Evolutionary conservation across 768 basidiomycete species (phyloP), one percentile per base, ranked within the genome.

Genomic region (Boletus tylopilopsis): DNA sequence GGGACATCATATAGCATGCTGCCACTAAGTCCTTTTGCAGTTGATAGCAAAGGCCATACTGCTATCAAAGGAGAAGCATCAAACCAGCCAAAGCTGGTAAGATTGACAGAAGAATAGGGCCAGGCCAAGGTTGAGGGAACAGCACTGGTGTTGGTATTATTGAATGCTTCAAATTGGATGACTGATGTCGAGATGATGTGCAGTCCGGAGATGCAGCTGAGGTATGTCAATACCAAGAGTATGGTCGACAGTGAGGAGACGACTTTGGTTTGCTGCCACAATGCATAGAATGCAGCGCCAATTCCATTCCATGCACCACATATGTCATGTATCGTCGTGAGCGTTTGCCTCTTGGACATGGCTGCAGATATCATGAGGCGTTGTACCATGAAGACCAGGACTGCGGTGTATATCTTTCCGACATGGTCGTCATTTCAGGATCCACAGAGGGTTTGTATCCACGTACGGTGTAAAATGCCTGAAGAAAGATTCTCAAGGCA

Each of bases 181-280:
- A 65, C 36, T 1, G 64, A 47, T 1, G 64, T 50, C 0, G 61
- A 66, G 11, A 59, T 27, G 24, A 65, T 53, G 44, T 65, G 64
- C 4, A 65, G 46, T 2, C 42, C 53, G 2, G 49, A 42, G 32
- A 65, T 56, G 18, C 48, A 50, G 7, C 22, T 35, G 4, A 65
- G 45, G 39, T 64, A 64, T 3, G 44, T 18, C 12, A 59, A 21
- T 6, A 50, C 45, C 10, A 39, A 23, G 11, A 60, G 18, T 16
- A 53, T 45, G 15, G 27, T 32, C 5, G 6, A 24, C 2, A 50
- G 46, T 1, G 56, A 44, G 5, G 64, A 47, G 0, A 47, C n/a
- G 22, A n/a, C n/a, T n/a, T n/a, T n/a, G n/a, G n/a, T n/a, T n/a
- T n/a, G n/a, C n/a, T n/a, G n/a, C n/a, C n/a, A n/a, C n/a, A n/a